Conservation (phyloP, 2,329 filamentous ascomycete species). For the Alternaria arborescens region DNA sequence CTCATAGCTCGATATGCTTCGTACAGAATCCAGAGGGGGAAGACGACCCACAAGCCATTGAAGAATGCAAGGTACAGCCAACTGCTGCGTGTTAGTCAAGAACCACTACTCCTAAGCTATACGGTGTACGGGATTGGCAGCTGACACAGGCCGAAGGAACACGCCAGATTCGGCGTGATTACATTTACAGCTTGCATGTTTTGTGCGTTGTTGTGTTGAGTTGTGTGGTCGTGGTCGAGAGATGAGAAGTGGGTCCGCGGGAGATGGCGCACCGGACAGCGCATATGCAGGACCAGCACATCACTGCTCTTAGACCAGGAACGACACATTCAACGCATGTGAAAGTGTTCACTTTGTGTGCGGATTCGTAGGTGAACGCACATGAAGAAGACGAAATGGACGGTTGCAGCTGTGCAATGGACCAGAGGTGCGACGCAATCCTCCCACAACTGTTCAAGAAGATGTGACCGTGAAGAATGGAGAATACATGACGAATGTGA, state of each 20-base stretch:
- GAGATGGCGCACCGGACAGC: slow-evolving; percentile 18
- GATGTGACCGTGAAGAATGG: not conserved
- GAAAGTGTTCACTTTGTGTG: not conserved
- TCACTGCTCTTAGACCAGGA: slow-evolving; percentile 6
- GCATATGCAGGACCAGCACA: slow-evolving; percentile 30
- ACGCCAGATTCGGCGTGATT: not conserved
- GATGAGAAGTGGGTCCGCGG: slow-evolving; percentile 28
- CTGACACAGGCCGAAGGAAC: not conserved
- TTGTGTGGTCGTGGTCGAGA: slow-evolving; percentile 2
- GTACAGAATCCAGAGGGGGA: slow-evolving; percentile 66
- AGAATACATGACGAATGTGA: not conserved
- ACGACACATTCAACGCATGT: slow-evolving; percentile 4
- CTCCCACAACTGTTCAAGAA: not conserved
- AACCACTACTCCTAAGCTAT: not conserved
- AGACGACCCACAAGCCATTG: slow-evolving; percentile 69
- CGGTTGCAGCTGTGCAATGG: not conserved
- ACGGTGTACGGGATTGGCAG: not conserved
- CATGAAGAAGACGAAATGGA: not conserved
- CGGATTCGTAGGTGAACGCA: not conserved
- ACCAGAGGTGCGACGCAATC: not conserved
- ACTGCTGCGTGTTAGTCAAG: slow-evolving; percentile 29
- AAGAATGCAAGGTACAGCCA: slow-evolving; percentile 72
- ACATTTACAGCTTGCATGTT: not conserved
- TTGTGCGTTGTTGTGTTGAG: slow-evolving; percentile 1
- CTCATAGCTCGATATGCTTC: slow-evolving; percentile 60